Evolutionary conservation across 1,139 yeast genomes (phyloP), one percentile per base, ranked within the genome.

Genomic region (Scheffersomyces titani): DNA sequence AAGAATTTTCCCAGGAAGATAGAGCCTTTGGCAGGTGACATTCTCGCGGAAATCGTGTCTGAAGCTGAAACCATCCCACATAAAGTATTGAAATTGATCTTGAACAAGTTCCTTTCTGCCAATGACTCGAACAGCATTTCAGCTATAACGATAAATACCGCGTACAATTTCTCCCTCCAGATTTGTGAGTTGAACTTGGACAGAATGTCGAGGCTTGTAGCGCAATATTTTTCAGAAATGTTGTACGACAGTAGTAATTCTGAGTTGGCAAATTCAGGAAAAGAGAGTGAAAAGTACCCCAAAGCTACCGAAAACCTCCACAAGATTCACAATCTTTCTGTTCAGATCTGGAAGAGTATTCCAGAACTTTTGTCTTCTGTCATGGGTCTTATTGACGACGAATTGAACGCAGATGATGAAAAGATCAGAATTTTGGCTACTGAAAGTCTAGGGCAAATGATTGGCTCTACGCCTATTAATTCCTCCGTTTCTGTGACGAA

Each of bases 351-450:
- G 97, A 83, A 78, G 60, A 81, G 84, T 55, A 87, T 87, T 0
- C 98, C 98, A 0, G 94, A 89, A 49, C 74, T 91, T 40, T 74
- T 92, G 24, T 81, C 84, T 3, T 86, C 96, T 0, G 89, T 90
- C 0, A 83, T 91, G 79, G 96, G 97, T 0, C 83, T 91, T 57
- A 76, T 92, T 6, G 92, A 90, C 62, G 94, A 90, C 65, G 97
- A 92, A 61, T 74, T 93, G 54, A 86, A 84, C 60, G 89, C 94
- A 0, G 94, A 89, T 52, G 86, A 88, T 61, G 85, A 83, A 24
- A 71, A 78, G 19, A 78, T 90, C 30, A 81, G 98, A 60, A 70
- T 78, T 0, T 70, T 89, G 57, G 93, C 97, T 0, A 90, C 97
- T 0, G 83, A 83, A 52, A 84, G 96, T 0, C 81, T 93, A 6